Evolutionary conservation across 1,139 yeast species (phyloP).

Genomic region (Waltiozyma sp.): DNA sequence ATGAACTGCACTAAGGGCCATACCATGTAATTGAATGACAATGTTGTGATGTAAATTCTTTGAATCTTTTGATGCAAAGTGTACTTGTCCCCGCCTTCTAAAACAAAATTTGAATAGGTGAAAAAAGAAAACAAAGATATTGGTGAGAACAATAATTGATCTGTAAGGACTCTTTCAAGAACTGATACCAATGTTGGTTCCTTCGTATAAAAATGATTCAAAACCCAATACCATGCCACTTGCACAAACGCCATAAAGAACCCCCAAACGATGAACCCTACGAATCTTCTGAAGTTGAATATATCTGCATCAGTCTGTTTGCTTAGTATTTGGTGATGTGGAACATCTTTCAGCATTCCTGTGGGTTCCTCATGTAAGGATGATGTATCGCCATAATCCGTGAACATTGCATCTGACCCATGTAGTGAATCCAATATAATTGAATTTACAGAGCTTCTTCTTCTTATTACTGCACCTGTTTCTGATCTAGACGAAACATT

Average conservation of each 20-base stretch:
- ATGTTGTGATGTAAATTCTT: conserved; percentile 60
- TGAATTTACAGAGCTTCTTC: conserved; percentile 2
- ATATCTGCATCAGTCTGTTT: conserved; percentile 26
- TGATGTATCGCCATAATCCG: conserved; percentile 17
- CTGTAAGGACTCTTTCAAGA: conserved; percentile 76
- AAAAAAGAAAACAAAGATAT: conserved; percentile 71
- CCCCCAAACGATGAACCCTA: conserved; percentile 86
- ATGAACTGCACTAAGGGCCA: conserved; percentile 95
- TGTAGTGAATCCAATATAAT: conserved; percentile 9
- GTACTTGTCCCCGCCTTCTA: conserved; percentile 62
- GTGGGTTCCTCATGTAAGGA: conserved; percentile 22
- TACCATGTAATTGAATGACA: conserved; percentile 70
- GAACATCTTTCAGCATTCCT: conserved; percentile 16
- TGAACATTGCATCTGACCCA: conserved; percentile 17
- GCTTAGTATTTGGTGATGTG: conserved; percentile 27
- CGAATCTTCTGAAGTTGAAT: conserved; percentile 60
- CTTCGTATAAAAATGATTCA: conserved; percentile 65
- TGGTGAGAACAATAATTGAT: conserved; percentile 85
- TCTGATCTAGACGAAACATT: conserved; percentile 12
- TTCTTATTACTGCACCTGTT: conserved; percentile 18
- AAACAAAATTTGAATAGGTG: conserved; percentile 70
- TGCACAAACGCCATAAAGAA: conserved; percentile 72
- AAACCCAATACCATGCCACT: conserved; percentile 79
- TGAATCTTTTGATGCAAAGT: conserved; percentile 55
- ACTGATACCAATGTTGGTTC: conserved; percentile 80